These are phyloP conservation scores for Laburnicola sp. DNA, from an alignment of 2,329 filamentous ascomycete genomes.

Conservation along the genomic window DNA sequence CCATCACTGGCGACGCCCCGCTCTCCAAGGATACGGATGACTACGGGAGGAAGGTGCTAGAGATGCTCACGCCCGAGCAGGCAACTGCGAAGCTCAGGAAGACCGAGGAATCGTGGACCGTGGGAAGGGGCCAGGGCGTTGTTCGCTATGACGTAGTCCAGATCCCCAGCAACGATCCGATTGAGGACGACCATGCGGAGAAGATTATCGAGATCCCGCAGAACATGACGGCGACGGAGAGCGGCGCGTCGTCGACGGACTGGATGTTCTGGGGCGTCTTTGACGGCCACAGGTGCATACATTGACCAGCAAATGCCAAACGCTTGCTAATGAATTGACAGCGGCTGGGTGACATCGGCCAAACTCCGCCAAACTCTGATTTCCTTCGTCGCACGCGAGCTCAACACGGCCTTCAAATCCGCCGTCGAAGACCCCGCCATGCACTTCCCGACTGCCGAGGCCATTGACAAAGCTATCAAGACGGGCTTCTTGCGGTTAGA, in stretches of 20 bases:
- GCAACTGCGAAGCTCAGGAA: slow-evolving; percentile 85
- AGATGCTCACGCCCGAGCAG: slow-evolving; percentile 96
- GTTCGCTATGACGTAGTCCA: slow-evolving; percentile 94
- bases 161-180: slow-evolving; percentile 93
- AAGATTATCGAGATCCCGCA: slow-evolving; percentile 91
- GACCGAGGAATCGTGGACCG: slow-evolving; percentile 88
- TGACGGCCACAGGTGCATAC: slow-evolving; percentile 83
- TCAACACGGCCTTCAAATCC: slow-evolving; percentile 88
- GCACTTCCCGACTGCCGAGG: slow-evolving; percentile 71
- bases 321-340: slow-evolving; percentile 44
- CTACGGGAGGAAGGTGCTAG: slow-evolving; percentile 80
- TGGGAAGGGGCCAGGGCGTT: slow-evolving; percentile 86
- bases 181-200: slow-evolving; percentile 97
- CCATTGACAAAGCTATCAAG: slow-evolving; percentile 90
- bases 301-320: not conserved
- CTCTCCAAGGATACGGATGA: slow-evolving; percentile 87
- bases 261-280: slow-evolving; percentile 99
- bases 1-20: slow-evolving; percentile 80
- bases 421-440: slow-evolving; percentile 61
- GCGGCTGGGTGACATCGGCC: slow-evolving; percentile 96
- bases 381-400: slow-evolving; percentile 85
- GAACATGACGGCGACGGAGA: slow-evolving; percentile 57
- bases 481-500: slow-evolving; percentile 85
- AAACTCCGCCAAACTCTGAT: slow-evolving; percentile 93
- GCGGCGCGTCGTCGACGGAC: slow-evolving; percentile 67